Conservation (phyloP, 2,329 filamentous ascomycete species). For the Raffaelea arxii region DNA sequence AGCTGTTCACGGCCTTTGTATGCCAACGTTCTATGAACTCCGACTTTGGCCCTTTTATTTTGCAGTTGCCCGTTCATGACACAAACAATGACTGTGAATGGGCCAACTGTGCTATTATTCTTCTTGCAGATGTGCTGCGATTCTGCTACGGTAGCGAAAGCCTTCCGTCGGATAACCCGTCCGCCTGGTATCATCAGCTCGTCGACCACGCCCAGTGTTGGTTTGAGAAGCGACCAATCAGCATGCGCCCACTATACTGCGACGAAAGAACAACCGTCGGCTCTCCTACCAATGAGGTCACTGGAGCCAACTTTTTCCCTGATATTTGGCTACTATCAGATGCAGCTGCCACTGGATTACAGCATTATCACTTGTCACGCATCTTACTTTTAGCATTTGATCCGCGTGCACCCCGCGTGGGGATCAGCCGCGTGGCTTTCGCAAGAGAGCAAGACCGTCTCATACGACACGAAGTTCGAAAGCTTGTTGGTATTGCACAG, state of each 20-base stretch:
- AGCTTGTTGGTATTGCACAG: neutral
- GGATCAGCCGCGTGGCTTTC: neutral
- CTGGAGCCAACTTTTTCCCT: constrained; percentile 1
- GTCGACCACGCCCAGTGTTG: too few species aligned
- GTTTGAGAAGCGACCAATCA: too few species aligned
- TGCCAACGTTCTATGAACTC: constrained; percentile 2
- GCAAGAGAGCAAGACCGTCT: neutral
- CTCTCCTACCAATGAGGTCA: too few species aligned
- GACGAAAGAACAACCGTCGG: too few species aligned
- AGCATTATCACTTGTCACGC: constrained; percentile 1
- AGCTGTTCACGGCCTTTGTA: constrained; percentile 1
- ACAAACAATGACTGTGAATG: neutral
- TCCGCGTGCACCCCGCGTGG: constrained; percentile 1
- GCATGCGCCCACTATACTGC: too few species aligned
- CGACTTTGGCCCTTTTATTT: neutral
- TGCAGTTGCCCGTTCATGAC: neutral
- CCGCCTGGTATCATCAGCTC: neutral
- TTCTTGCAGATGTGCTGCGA: neutral
- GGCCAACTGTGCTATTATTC: constrained; percentile 1
- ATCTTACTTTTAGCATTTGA: constrained; percentile 2
- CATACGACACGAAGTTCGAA: neutral
- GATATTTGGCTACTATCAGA: constrained; percentile 3
- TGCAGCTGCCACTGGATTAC: neutral
- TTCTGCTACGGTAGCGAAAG: constrained; percentile 1
- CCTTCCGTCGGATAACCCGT: too few species aligned